These are phyloP conservation scores for Gremmenia infestans DNA, from an alignment of 2,329 filamentous ascomycete species.

Conservation along the genomic window DNA sequence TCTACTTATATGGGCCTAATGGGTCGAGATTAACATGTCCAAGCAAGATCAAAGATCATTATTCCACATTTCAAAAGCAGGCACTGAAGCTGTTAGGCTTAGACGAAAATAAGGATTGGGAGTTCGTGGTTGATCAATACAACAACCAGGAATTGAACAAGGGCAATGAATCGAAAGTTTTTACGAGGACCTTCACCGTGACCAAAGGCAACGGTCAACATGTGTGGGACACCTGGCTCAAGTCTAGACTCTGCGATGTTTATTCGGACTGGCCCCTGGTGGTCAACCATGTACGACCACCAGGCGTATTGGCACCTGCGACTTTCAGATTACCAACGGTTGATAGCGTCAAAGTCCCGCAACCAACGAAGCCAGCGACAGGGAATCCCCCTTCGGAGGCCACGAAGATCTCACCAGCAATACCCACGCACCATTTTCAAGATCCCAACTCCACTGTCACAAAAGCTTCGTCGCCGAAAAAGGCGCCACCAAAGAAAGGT, in stretches of 20 bases:
- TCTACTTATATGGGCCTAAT: conserved; percentile 2
- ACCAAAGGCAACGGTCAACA: background rate
- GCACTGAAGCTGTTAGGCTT: conserved; percentile 2
- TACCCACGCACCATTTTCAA: too few relatives aligned
- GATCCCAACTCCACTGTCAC: too few relatives aligned
- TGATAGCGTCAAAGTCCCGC: background rate
- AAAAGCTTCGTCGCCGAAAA: too few relatives aligned
- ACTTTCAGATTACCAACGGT: background rate
- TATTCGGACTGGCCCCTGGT: conserved; percentile 1
- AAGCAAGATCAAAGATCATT: background rate
- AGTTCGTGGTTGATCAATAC: conserved; percentile 13
- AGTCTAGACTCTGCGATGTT: conserved; percentile 1
- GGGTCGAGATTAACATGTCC: background rate
- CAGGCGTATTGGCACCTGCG: background rate
- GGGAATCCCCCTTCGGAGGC: background rate
- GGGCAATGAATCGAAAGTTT: background rate
- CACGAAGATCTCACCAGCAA: background rate
- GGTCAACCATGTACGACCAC: background rate
- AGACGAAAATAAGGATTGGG: conserved; percentile 1
- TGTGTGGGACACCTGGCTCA: background rate
- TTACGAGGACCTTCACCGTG: background rate
- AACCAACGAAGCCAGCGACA: background rate
- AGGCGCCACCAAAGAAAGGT: too few relatives aligned
- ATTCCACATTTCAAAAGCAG: background rate
- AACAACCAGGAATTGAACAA: conserved; percentile 2